Evolutionary conservation across 1,284 basidiomycete species (phyloP), one percentile per base, ranked within the genome.

Genomic region (Fomitiporia mediterranea): DNA sequence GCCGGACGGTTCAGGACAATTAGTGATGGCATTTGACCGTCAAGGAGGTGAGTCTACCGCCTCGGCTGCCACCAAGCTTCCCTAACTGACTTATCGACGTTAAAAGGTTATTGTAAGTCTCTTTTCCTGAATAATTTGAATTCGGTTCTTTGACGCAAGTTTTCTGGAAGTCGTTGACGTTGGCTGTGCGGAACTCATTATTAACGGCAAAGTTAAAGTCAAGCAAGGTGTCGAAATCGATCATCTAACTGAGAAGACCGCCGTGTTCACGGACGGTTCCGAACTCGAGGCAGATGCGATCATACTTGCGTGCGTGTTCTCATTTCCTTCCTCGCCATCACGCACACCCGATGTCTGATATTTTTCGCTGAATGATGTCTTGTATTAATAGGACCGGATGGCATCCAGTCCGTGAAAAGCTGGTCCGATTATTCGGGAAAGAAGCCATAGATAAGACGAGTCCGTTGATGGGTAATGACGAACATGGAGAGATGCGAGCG

Each of bases 111-210:
- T 34, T 34, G 32, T 6, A 34, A 6, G 13, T 6, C 13, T 34
- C 32, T 34, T 6, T 13, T 34, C 32, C 6, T 6, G 13, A 34
- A 6, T 34, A 34, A 6, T 6, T 6, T 34, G 13, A 34, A 6
- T 6, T 34, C 13, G 32, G 13, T 6, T 13, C 9, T 27, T 11
- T 52, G 15, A n/a, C n/a, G 11, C 32, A 34, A 13, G 32, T 13
- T 34, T 6, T 8, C 40, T 19, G 6, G 15, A 13, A 72, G 70
- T 67, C 68, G 60, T 71, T 30, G 75, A 78, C 59, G 71, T 75
- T 21, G 77, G 76, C n/a, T 70, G 68, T 42, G 70, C 70, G 2
- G 64, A 72, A 7, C 54, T 69, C 19, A 67, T 71, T n/a, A 57
- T 60, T 6, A 55, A 63, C 15, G 69, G 68, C 3, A 61, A 64